Evolutionary conservation across 495 filamentous ascomycete species (phyloP).

Genomic region (Tetracladium marchalianum): DNA sequence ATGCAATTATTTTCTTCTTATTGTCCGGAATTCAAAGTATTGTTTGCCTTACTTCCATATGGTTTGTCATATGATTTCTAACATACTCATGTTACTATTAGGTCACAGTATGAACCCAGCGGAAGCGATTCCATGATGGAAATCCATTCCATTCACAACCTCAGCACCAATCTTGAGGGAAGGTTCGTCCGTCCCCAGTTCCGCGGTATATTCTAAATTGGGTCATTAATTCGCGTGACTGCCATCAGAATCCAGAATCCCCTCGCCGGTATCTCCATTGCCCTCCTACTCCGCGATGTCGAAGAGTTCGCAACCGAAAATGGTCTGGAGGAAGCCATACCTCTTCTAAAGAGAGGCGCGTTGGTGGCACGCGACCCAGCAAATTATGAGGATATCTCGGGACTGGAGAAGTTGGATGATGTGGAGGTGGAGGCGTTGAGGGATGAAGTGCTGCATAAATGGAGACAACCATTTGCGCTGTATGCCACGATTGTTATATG

Average conservation of each 20-base stretch:
- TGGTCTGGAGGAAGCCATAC: conserved; percentile 37
- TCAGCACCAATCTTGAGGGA: conserved; percentile 40
- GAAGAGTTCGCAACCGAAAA: conserved; percentile 43
- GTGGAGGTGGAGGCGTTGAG: conserved; percentile 42
- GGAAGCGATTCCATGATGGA: too few species aligned
- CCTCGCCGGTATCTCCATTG: conserved; percentile 42
- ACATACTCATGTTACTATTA: too few species aligned
- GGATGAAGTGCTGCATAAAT: conserved; percentile 50
- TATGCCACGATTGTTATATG: conserved; percentile 32
- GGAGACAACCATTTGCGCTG: conserved; percentile 52
- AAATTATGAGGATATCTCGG: conserved; percentile 38
- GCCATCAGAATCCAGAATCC: conserved; percentile 41
- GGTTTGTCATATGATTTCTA: too few species aligned
- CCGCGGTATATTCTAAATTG: not conserved
- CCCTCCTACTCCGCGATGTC: conserved; percentile 43
- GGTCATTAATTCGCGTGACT: not conserved
- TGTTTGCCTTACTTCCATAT: too few species aligned
- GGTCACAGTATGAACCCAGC: too few species aligned
- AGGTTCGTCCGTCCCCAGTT: conserved; percentile 27
- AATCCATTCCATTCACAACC: conserved; percentile 15
- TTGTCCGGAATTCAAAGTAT: too few species aligned
- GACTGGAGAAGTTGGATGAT: conserved; percentile 39
- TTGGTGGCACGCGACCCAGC: conserved; percentile 53
- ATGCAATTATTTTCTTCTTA: too few species aligned
- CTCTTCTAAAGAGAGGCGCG: conserved; percentile 49